Percentiles rank a stretch among this genome's conserved stretches.
Evolutionary conservation across 2,329 filamentous ascomycete genomes (phyloP).

Genomic region (Pyrenophora teres): DNA sequence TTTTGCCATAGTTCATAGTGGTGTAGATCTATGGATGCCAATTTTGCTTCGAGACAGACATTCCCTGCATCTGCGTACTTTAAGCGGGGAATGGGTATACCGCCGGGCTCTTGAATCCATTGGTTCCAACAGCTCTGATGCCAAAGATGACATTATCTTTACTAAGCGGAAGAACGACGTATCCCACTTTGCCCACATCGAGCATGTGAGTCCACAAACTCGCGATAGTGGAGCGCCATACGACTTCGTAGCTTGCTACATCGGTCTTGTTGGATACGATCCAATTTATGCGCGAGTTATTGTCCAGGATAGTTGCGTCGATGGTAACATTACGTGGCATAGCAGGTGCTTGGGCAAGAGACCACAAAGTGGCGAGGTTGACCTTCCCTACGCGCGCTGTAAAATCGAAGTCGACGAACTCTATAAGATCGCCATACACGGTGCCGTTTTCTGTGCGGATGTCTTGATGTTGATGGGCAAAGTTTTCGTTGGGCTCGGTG

Average conservation of each 20-base stretch:
- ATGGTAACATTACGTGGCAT: constrained; percentile 57
- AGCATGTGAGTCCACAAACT: constrained; percentile 57
- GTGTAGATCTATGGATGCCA: too few species aligned
- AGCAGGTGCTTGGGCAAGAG: constrained; percentile 58
- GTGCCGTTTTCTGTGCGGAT: constrained; percentile 55
- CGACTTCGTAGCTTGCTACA: constrained; percentile 59
- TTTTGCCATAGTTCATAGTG: too few species aligned
- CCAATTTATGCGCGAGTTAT: constrained; percentile 59
- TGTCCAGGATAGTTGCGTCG: constrained; percentile 54
- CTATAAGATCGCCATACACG: constrained; percentile 60
- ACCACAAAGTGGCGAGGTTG: constrained; percentile 61
- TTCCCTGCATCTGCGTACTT: neutral
- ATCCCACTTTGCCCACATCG: constrained; percentile 55
- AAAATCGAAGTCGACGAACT: constrained; percentile 63
- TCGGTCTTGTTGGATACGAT: constrained; percentile 46
- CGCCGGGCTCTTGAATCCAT: constrained; percentile 58
- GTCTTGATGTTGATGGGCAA: constrained; percentile 63
- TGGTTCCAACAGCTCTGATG: constrained; percentile 56
- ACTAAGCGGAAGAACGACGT: constrained; percentile 55
- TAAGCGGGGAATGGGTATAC: constrained; percentile 50
- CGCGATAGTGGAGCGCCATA: constrained; percentile 59
- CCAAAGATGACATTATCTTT: constrained; percentile 66
- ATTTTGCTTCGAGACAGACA: too few species aligned
- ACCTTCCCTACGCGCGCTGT: constrained; percentile 60
- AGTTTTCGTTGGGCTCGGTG: constrained; percentile 64